These are phyloP conservation scores for Ceratobasidium sp. DNA, from an alignment of 1,284 basidiomycete genomes.

Conservation along the genomic window DNA sequence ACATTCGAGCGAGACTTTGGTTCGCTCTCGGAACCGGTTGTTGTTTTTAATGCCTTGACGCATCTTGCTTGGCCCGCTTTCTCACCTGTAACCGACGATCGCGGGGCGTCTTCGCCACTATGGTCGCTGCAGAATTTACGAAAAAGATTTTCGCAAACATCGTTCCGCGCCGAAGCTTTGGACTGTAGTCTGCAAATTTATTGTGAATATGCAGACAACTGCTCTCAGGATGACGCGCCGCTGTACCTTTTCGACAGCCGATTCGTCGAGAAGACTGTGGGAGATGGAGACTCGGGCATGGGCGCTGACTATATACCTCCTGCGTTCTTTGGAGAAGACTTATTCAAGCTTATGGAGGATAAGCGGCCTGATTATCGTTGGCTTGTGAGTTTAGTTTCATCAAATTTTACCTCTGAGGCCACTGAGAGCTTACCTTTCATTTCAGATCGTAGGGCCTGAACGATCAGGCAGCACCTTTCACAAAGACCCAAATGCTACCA, in stretches of 20 bases:
- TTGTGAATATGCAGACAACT: constrained; percentile 48
- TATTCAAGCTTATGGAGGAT: constrained; percentile 51
- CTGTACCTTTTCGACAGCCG: constrained; percentile 53
- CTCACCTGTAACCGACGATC: background rate
- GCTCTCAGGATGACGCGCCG: constrained; percentile 51
- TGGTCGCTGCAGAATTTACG: constrained; percentile 50
- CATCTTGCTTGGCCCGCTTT: constrained; percentile 50
- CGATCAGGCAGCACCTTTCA: constrained; percentile 53
- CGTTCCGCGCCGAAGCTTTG: constrained; percentile 52
- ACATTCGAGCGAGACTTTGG: constrained; percentile 42
- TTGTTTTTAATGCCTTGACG: constrained; percentile 49
- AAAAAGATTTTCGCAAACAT: constrained; percentile 45
- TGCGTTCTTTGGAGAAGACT: constrained; percentile 50
- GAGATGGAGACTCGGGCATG: constrained; percentile 35
- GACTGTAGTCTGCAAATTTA: constrained; percentile 49
- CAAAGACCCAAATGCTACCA: constrained; percentile 56
- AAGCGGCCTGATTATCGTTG: constrained; percentile 53
- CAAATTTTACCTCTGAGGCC: background rate
- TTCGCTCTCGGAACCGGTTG: constrained; percentile 47
- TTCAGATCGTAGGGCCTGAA: constrained; percentile 51
- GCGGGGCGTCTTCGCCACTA: constrained; percentile 7
- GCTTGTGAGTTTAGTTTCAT: constrained; percentile 46
- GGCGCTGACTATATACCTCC: constrained; percentile 50
- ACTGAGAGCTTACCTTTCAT: background rate
- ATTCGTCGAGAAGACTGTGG: constrained; percentile 50